These are phyloP conservation scores for Penicillium steckii DNA, from an alignment of 495 filamentous ascomycete genomes.

Conservation along the genomic window DNA sequence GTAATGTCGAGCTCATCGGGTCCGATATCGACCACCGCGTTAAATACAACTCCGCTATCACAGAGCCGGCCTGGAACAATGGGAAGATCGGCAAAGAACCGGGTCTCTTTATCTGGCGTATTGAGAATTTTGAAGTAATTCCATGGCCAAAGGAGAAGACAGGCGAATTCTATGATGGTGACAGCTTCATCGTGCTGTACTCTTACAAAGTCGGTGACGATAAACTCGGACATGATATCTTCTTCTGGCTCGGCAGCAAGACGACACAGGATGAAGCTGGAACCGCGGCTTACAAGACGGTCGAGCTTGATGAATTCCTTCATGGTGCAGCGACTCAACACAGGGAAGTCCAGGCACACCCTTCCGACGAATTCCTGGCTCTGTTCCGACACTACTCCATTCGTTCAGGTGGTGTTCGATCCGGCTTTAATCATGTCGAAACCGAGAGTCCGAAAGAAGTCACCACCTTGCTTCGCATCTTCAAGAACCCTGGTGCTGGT, in stretches of 20 bases:
- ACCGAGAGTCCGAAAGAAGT: slow-evolving; percentile 38
- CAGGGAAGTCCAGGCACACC: slow-evolving; percentile 54
- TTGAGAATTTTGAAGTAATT: slow-evolving; percentile 60
- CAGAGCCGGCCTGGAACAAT: slow-evolving; percentile 62
- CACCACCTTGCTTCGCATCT: slow-evolving; percentile 53
- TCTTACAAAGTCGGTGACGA: slow-evolving; percentile 51
- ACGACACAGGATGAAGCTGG: slow-evolving; percentile 64
- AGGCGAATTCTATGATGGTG: slow-evolving; percentile 60
- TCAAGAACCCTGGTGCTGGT: slow-evolving; percentile 49
- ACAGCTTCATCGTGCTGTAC: slow-evolving; percentile 62
- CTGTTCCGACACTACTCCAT: slow-evolving; percentile 57
- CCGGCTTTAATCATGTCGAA: slow-evolving; percentile 60
- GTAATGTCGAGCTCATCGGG: slow-evolving; percentile 61
- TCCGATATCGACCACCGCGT: slow-evolving; percentile 60
- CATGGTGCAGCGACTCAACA: slow-evolving; percentile 58
- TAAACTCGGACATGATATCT: slow-evolving; percentile 55
- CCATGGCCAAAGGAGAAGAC: slow-evolving; percentile 52
- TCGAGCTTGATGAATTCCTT: slow-evolving; percentile 63
- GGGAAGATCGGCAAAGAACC: slow-evolving; percentile 43
- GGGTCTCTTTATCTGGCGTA: slow-evolving; percentile 58
- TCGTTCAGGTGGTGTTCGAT: slow-evolving; percentile 55
- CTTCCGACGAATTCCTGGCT: slow-evolving; percentile 54
- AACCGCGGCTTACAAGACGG: slow-evolving; percentile 64
- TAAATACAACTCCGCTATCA: slow-evolving; percentile 59
- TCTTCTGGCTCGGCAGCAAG: slow-evolving; percentile 60